These are phyloP conservation scores for Calonectria multiphialidica DNA, from an alignment of 2,329 filamentous ascomycete species.

Conservation along the genomic window DNA sequence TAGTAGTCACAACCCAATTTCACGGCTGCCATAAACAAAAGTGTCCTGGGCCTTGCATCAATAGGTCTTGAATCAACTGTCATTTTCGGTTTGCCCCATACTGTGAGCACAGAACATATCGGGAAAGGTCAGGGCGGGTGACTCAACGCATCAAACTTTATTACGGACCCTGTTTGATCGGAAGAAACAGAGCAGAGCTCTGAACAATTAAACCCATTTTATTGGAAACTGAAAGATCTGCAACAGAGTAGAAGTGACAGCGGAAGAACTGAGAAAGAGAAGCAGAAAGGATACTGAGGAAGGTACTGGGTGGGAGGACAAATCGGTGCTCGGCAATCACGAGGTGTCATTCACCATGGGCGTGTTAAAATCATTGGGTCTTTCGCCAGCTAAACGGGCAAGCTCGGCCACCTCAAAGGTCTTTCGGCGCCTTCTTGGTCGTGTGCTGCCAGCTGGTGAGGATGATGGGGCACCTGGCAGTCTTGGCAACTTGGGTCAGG, in stretches of 20 bases:
- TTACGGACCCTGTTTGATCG: not conserved
- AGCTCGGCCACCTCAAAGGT: slow-evolving; percentile 38
- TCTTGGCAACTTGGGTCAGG: not conserved
- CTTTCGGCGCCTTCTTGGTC: slow-evolving; percentile 48
- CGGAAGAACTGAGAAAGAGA: not conserved
- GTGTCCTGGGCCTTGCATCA: not conserved
- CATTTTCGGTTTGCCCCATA: too few species aligned
- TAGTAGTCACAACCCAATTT: not conserved
- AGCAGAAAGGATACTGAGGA: not conserved
- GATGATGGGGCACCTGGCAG: slow-evolving; percentile 28
- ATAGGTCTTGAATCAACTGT: not conserved
- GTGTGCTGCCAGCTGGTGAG: slow-evolving; percentile 40
- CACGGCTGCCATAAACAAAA: not conserved
- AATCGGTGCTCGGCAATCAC: not conserved
- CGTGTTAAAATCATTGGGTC: slow-evolving; percentile 32
- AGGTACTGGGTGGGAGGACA: not conserved
- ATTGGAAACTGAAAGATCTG: not conserved
- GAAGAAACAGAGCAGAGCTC: too few species aligned
- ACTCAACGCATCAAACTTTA: not conserved
- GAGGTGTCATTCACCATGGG: slow-evolving; percentile 31
- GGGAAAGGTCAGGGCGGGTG: not conserved
- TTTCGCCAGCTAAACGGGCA: slow-evolving; percentile 40
- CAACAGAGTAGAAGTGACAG: not conserved
- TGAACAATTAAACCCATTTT: not conserved
- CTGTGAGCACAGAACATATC: not conserved